Conservation (phyloP, 2,329 filamentous ascomycete genomes). For the Microdochium paspali region DNA sequence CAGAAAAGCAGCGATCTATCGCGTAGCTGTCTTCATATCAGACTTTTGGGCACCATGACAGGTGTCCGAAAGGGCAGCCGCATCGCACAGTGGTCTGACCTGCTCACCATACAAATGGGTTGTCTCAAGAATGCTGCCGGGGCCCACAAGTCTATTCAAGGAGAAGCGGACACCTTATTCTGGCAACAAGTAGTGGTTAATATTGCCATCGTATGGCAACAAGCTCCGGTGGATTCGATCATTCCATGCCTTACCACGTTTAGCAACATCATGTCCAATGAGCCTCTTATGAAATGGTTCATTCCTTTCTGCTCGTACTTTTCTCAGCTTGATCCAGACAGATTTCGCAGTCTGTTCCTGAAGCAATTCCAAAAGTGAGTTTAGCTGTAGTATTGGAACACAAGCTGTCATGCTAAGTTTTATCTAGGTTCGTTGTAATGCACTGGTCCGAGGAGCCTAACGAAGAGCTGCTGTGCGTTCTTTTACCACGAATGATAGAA, state of each 20-base stretch:
- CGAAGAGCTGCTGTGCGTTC: conserved; percentile 59
- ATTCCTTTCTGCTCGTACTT: conserved; percentile 79
- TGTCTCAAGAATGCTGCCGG: conserved; percentile 40
- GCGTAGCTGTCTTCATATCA: conserved; percentile 37
- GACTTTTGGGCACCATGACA: conserved; percentile 58
- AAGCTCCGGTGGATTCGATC: conserved; percentile 69
- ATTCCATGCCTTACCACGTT: conserved; percentile 61
- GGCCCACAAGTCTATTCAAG: conserved; percentile 23
- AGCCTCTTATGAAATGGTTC: conserved; percentile 62
- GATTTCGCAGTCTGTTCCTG: conserved; percentile 72
- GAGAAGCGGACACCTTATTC: conserved; percentile 24
- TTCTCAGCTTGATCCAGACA: conserved; percentile 59
- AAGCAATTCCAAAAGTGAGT: conserved; percentile 69
- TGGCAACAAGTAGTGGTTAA: conserved; percentile 51
- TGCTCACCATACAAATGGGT: conserved; percentile 47
- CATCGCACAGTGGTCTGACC: conserved; percentile 59
- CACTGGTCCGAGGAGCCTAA: conserved; percentile 61
- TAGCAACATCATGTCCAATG: conserved; percentile 53
- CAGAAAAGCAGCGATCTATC: conserved; percentile 22
- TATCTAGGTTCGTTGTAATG: conserved; percentile 58
- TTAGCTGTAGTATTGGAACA: background rate
- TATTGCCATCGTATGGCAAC: conserved; percentile 59
- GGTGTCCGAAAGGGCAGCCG: conserved; percentile 75
- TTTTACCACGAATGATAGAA: conserved; percentile 57
- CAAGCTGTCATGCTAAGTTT: conserved; percentile 12